Evolutionary conservation across 2,329 filamentous ascomycete species (phyloP).

Genomic region (Trichoderma afroharzianum): DNA sequence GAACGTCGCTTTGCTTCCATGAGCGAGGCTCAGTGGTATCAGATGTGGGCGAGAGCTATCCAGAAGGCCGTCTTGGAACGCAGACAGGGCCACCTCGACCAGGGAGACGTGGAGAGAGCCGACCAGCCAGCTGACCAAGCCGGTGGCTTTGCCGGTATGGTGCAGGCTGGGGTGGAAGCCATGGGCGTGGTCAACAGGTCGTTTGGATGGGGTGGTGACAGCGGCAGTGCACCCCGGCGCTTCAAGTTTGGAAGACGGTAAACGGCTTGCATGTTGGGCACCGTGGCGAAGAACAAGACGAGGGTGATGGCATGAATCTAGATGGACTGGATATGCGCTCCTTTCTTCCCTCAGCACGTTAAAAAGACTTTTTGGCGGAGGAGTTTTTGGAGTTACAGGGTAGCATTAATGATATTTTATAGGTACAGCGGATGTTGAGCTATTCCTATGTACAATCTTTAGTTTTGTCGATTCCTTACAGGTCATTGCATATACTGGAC

Average conservation of each 20-base stretch:
- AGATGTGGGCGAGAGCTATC: conserved; percentile 60
- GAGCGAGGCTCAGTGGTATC: conserved; percentile 59
- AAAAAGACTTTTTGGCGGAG: background rate
- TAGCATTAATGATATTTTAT: background rate
- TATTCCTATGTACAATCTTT: conserved; percentile 3
- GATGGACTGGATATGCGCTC: background rate
- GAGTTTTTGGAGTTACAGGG: background rate
- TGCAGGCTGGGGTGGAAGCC: conserved; percentile 48
- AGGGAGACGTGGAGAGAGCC: conserved; percentile 51
- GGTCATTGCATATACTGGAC: background rate
- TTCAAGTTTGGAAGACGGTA: conserved; percentile 7
- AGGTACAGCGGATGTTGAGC: background rate
- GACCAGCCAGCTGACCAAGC: conserved; percentile 31
- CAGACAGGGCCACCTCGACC: conserved; percentile 52
- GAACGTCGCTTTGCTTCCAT: conserved; percentile 50
- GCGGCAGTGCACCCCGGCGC: background rate
- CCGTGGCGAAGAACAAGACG: background rate
- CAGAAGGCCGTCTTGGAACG: conserved; percentile 56
- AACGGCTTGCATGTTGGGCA: background rate
- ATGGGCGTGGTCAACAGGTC: conserved; percentile 52
- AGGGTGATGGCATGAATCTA: background rate
- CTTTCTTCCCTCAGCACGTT: background rate
- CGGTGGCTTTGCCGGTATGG: conserved; percentile 41
- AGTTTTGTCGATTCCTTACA: background rate
- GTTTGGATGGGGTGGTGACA: conserved; percentile 30